Percentiles rank a stretch among this genome's conserved stretches.
Conservation (phyloP, 2,329 filamentous ascomycete species). For the Chrysoporthe puriensis region DNA sequence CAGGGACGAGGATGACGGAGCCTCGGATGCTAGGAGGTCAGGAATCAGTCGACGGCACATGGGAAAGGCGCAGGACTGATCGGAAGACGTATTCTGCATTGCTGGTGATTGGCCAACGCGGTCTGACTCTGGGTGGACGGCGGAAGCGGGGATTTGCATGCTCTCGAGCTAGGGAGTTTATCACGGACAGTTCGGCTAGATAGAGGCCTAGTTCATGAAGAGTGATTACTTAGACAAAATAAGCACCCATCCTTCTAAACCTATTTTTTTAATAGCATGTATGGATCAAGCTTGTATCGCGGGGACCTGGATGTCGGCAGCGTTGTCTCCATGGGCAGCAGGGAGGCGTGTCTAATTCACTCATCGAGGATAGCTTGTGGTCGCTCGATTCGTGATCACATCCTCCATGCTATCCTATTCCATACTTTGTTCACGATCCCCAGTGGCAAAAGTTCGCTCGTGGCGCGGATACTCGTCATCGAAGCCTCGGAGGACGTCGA, state of each 20-base stretch:
- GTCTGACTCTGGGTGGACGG: neutral
- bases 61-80: neutral
- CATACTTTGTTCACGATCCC: neutral
- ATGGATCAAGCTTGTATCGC: neutral
- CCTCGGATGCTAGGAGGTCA: slow-evolving; percentile 36
- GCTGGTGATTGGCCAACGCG: neutral
- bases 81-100: neutral
- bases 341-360: neutral
- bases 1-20: slow-evolving; percentile 28
- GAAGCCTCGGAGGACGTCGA: neutral
- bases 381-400: neutral
- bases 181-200: neutral
- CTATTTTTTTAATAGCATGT: neutral
- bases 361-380: neutral
- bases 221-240: too few relatives aligned
- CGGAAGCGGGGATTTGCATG: neutral
- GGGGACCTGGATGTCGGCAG: neutral
- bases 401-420: neutral
- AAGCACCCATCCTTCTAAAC: neutral
- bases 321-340: neutral
- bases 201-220: neutral
- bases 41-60: slow-evolving; percentile 32
- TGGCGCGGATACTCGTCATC: too few relatives aligned
- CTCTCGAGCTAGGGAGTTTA: neutral
- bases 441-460: neutral